These are phyloP conservation scores for Globisporangium orthogonon DNA, from an alignment of 352 stramenopile genomes.

Conservation along the genomic window DNA sequence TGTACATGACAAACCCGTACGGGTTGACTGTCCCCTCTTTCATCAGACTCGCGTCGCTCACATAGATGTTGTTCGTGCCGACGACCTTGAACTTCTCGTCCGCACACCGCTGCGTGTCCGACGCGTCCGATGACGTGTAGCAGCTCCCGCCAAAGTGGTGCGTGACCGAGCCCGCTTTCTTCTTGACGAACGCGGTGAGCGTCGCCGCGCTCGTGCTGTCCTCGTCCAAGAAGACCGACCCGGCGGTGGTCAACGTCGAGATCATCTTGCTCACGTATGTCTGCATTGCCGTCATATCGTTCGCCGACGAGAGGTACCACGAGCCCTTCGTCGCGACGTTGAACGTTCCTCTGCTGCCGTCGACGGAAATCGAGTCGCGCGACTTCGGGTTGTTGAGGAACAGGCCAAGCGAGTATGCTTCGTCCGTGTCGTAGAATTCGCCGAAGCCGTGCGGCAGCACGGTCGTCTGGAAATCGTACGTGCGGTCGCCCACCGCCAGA, in stretches of 20 bases:
- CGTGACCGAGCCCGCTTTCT: constrained; percentile 19
- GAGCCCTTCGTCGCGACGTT: constrained; percentile 7
- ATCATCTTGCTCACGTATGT: constrained; percentile 37
- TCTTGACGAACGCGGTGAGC: constrained; percentile 35
- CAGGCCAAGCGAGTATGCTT: constrained; percentile 16
- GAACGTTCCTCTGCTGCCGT: constrained; percentile 1
- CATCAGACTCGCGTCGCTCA: constrained; percentile 55
- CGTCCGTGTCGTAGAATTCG: constrained; percentile 13
- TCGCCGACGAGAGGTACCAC: constrained; percentile 29
- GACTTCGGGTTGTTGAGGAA: constrained; percentile 24
- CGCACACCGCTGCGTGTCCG: constrained; percentile 41
- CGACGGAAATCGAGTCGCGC: constrained; percentile 15
- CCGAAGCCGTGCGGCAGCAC: constrained; percentile 21
- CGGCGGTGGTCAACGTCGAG: constrained; percentile 23
- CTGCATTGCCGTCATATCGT: constrained; percentile 56
- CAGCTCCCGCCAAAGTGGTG: constrained; percentile 70
- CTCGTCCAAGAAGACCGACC: constrained; percentile 39
- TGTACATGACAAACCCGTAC: constrained; percentile 76
- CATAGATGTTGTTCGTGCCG: constrained; percentile 62
- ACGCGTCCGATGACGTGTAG: constrained; percentile 47
- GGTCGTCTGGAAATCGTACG: constrained; percentile 25
- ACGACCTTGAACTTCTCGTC: constrained; percentile 55
- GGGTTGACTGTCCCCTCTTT: constrained; percentile 58
- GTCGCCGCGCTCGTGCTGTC: constrained; percentile 20
- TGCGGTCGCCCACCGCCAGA: constrained; percentile 12